Evolutionary conservation across 768 basidiomycete genomes (phyloP), one percentile per base, ranked within the genome.

Genomic region (Boletus huronensis): DNA sequence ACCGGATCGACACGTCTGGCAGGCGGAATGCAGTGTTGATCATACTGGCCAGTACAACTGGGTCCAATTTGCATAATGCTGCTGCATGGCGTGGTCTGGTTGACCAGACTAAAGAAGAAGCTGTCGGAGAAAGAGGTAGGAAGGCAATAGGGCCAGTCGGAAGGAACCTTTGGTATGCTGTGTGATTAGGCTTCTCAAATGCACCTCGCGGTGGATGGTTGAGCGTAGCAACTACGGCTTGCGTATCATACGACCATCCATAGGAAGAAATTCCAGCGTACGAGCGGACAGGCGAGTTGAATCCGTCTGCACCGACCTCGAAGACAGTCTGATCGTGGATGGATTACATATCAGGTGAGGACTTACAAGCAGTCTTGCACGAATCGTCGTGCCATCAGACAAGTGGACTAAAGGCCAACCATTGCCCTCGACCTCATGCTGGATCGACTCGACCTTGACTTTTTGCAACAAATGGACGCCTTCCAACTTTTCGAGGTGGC

Each of bases 91-190:
- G 67, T 1, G 94, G 92, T 50, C 77, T 82, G 0, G 90, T 96
- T 19, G 93, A 95, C 97, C 97, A 98, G 6, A 98, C 97, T 47
- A 98, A 78, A 4, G 95, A 94, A 10, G 93, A 91, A 2, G 77
- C 75, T 0, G 84, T 87, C 0, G 82, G 74, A 1, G 87, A 87
- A 40, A 98, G 79, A 0, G 96, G 97, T 21, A 98, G 80, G 75
- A 97, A 98, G 0, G 95, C 95, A 40, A 98, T 87, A 3, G 96
- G 96, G 0, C 97, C 96, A 5, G 93, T 93, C 2, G 94, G 89
- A 19, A 98, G 81, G 76, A 98, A 98, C 21, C 95, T 80, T 69
- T 98, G 97, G 72, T 89, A 98, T 0, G 93, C 95, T 0, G 85
- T 90, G 6, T 82, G 84, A 63, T 91, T 92, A 10, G 81, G 81